Evolutionary conservation across 1,284 basidiomycete genomes (phyloP), one percentile per base, ranked within the genome.

Genomic region (Meira miltonrushii): DNA sequence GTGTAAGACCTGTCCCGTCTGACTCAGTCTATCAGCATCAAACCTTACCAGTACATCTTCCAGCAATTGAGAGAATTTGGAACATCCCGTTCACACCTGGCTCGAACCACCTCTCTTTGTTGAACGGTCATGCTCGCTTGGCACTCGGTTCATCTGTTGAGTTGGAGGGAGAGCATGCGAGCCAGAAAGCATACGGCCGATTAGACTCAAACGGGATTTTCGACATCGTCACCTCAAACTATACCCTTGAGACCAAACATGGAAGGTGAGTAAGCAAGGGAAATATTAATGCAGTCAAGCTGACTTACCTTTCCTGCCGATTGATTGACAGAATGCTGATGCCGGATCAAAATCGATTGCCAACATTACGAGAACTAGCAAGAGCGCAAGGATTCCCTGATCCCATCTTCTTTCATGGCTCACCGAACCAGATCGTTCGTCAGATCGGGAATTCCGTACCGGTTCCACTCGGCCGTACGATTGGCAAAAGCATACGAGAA

Each of bases 361-460:
- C 39, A 21, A 23, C 50, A 4, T 33, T 53, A 8, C 19, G 50
- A 7, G 50, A 53, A 33, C 39, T 39, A 19, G 50, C 50, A 17
- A n/a, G 50, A 15, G 50, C 50, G 8, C 50, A 53, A 39, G 50
- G 50, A n/a, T 53, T 53, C 37, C 50, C 50, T 4, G 50, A 53
- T 39, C 13, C n/a, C 28, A 19, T 53, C 28, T 38, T 4, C 37
- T 53, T 53, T 15, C 5, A n/a, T 8, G 50, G 50, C 28, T n/a
- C 15, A 17, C 38, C 50, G 2, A n/a, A 53, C 8, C 21, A 53
- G 23, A 41, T 41, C 5, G 19, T 39, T n/a, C 12, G 50, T 39
- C 50, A 53, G 37, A 53, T 53, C 37, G 50, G 50, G 2, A 53
- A 53, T 41, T 17, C 50, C n/a, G 50, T 53, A 5, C 50, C 50